These are phyloP conservation scores for Truncatella angustata DNA, from an alignment of 2,329 filamentous ascomycete genomes.

Conservation along the genomic window DNA sequence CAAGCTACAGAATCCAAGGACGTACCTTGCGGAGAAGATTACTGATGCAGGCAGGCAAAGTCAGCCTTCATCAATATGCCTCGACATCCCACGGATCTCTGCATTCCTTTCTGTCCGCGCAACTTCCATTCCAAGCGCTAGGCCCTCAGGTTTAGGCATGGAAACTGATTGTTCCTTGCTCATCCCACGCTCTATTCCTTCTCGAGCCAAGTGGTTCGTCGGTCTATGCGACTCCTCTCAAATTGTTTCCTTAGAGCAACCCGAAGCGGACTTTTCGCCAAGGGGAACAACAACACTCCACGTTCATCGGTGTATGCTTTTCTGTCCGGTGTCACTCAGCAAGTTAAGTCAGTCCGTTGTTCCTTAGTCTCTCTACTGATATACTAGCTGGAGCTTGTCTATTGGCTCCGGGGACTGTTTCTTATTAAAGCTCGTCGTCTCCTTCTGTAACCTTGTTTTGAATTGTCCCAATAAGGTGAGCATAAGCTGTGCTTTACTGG, in stretches of 20 bases:
- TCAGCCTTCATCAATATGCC: background rate
- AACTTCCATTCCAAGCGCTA: slow-evolving; percentile 8
- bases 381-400: background rate
- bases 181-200: slow-evolving; percentile 2
- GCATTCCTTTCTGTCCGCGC: background rate
- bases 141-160: background rate
- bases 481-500: slow-evolving; percentile 1
- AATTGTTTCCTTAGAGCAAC: background rate
- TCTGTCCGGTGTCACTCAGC: slow-evolving; percentile 1
- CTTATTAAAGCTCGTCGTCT: background rate
- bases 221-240: background rate
- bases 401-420: background rate
- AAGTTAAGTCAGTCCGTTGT: background rate
- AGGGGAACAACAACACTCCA: background rate
- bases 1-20: background rate
- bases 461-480: background rate
- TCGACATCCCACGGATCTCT: slow-evolving; percentile 4
- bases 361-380: background rate
- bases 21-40: slow-evolving; percentile 3
- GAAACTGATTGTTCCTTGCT: background rate
- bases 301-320: background rate
- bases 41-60: slow-evolving; percentile 8
- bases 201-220: slow-evolving; percentile 3
- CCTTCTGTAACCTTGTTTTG: background rate
- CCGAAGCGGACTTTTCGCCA: background rate